These are phyloP conservation scores for Tilletia setariae DNA, from an alignment of 1,284 basidiomycete species.

Conservation along the genomic window DNA sequence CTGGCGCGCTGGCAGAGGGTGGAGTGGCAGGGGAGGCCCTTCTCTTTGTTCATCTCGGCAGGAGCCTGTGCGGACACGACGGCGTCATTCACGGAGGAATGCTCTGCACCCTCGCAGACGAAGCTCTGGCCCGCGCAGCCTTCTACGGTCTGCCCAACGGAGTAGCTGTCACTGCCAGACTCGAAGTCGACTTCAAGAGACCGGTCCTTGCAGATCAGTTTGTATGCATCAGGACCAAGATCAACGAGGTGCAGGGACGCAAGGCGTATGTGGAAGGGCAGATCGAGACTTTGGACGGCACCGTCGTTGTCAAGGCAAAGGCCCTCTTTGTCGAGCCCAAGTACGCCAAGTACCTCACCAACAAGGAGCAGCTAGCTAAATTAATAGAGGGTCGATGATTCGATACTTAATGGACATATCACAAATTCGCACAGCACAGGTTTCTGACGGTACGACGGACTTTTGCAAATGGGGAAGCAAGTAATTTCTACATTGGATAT, in stretches of 20 bases:
- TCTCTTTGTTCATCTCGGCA: slow-evolving; percentile 74
- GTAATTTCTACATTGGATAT: no score
- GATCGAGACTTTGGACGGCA: slow-evolving; percentile 75
- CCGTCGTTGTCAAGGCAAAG: slow-evolving; percentile 73
- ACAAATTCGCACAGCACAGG: no score
- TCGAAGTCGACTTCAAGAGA: slow-evolving; percentile 53
- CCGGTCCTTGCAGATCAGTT: slow-evolving; percentile 53
- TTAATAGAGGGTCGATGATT: slow-evolving; percentile 56
- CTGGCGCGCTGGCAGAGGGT: slow-evolving; percentile 36
- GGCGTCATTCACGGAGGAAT: slow-evolving; percentile 91
- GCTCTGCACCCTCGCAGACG: slow-evolving; percentile 83
- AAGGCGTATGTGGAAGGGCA: slow-evolving; percentile 70
- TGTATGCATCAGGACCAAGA: slow-evolving; percentile 66
- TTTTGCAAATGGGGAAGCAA: no score
- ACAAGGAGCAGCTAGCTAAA: slow-evolving; percentile 58
- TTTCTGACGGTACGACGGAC: no score
- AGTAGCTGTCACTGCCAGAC: slow-evolving; percentile 81
- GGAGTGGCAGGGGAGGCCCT: slow-evolving; percentile 45
- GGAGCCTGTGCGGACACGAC: slow-evolving; percentile 81
- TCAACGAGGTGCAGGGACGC: slow-evolving; percentile 69
- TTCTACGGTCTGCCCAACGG: slow-evolving; percentile 67
- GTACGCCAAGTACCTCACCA: slow-evolving; percentile 70
- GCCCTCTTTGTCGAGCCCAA: slow-evolving; percentile 78
- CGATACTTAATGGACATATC: no score
- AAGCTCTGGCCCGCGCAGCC: slow-evolving; percentile 73